Conservation (phyloP, 805 yeast genomes). For the Sugiyamaella qingdaonensis region DNA sequence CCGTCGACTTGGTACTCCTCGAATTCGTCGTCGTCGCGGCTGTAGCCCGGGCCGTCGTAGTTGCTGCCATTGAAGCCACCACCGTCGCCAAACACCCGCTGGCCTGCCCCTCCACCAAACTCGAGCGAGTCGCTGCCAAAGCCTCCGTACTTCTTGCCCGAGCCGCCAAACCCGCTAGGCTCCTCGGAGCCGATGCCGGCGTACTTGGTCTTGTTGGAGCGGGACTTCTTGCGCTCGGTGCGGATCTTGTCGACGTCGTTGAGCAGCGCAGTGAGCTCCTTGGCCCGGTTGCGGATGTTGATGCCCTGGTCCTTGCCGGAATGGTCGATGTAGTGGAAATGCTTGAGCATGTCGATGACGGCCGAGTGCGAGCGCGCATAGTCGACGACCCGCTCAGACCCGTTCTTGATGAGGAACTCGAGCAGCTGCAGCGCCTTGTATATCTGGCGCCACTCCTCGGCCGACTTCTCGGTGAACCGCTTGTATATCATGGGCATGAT, state of each 20-base stretch:
- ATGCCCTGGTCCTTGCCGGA: conserved; percentile 96
- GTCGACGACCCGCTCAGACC: conserved; percentile 92
- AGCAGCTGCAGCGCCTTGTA: conserved; percentile 89
- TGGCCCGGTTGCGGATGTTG: conserved; percentile 88
- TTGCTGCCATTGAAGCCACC: conserved; percentile 37
- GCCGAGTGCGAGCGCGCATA: conserved; percentile 83
- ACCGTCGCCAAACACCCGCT: conserved; percentile 39
- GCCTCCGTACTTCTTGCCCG: conserved; percentile 35
- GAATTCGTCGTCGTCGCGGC: conserved; percentile 35
- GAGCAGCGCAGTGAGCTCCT: conserved; percentile 64
- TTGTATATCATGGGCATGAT: conserved; percentile 44
- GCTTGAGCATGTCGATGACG: conserved; percentile 79
- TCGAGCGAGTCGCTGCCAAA: conserved; percentile 32
- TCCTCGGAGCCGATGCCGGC: conserved; percentile 59
- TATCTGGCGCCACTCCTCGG: conserved; percentile 97
- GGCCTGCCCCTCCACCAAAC: conserved; percentile 34
- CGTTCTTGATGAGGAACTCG: conserved; percentile 87
- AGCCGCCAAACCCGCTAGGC: conserved; percentile 33
- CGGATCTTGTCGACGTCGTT: conserved; percentile 75
- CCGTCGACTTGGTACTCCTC: conserved; percentile 34
- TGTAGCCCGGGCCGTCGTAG: conserved; percentile 30
- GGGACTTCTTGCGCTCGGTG: conserved; percentile 84
- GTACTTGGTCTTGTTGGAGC: conserved; percentile 76
- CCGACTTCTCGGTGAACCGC: conserved; percentile 92
- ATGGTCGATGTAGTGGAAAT: conserved; percentile 90